A percentile compares a stretch with the other conserved stretches of the same genome.
These are phyloP conservation scores for Chamaecrista fasciculata DNA, from an alignment of 306 rosid species.

Conservation along the genomic window DNA sequence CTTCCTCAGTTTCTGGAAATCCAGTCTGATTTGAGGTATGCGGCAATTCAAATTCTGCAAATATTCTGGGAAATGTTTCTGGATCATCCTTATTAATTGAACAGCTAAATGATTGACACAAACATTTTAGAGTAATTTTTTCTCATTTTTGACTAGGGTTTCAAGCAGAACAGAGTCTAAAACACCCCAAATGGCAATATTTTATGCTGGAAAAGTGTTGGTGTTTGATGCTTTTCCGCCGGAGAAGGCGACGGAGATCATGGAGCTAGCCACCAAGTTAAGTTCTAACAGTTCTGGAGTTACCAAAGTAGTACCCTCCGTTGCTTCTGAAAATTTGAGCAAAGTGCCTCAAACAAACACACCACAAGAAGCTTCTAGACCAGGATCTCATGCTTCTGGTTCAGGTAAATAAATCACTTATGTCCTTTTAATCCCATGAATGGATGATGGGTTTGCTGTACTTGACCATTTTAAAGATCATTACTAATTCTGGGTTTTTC, in stretches of 20 bases:
- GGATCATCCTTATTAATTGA: too few relatives aligned
- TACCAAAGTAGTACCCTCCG: neutral
- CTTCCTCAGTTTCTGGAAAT: constrained; percentile 29
- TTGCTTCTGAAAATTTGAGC: neutral
- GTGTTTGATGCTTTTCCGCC: constrained; percentile 57
- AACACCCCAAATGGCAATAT: constrained; percentile 53
- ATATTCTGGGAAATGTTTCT: too few relatives aligned
- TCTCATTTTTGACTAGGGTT: constrained; percentile 18
- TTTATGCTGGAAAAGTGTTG: constrained; percentile 65
- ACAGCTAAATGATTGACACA: too few relatives aligned
- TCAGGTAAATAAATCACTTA: constrained; percentile 10
- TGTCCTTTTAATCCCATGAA: neutral
- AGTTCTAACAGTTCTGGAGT: constrained; percentile 28
- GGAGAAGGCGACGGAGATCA: constrained; percentile 62
- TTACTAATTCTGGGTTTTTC: constrained; percentile 2
- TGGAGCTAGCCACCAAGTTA: constrained; percentile 64
- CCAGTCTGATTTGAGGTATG: constrained; percentile 34
- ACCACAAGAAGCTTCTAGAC: constrained; percentile 6
- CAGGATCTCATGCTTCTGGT: constrained; percentile 1
- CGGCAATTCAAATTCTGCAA: neutral
- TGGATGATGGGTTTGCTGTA: neutral
- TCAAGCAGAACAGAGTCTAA: constrained; percentile 13
- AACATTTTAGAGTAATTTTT: too few relatives aligned
- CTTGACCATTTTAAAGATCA: neutral
- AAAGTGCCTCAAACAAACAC: neutral